Evolutionary conservation across 371 early-diverging fungal genomes (phyloP).

Genomic region (Chytridium lagenaria): DNA sequence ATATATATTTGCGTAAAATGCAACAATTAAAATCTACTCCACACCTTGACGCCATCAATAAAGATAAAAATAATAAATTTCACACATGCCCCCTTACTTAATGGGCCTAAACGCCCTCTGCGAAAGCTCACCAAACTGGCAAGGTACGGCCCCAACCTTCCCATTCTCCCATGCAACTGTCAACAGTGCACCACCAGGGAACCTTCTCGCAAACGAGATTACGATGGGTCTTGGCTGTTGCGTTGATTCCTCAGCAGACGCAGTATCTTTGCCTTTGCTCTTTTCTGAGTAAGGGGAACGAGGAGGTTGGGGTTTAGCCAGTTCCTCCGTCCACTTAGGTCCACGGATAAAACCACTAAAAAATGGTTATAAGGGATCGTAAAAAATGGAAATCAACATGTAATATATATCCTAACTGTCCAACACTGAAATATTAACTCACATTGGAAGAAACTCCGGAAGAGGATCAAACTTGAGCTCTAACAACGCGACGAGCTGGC

Average conservation of each 20-base stretch:
- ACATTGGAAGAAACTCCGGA: slow-evolving; percentile 35
- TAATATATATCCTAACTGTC: too few relatives aligned
- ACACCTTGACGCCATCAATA: too few relatives aligned
- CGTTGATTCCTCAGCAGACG: slow-evolving; percentile 19
- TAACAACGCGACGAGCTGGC: slow-evolving; percentile 50
- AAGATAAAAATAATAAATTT: too few relatives aligned
- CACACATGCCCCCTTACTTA: too few relatives aligned
- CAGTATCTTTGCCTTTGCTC: not conserved
- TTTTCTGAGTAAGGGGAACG: not conserved
- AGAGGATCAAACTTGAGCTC: slow-evolving; percentile 30
- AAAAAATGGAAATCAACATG: slow-evolving; percentile 21
- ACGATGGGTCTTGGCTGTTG: slow-evolving; percentile 28
- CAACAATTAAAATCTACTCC: too few relatives aligned
- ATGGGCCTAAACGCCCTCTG: too few relatives aligned
- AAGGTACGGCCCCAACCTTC: slow-evolving; percentile 54
- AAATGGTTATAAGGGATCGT: slow-evolving; percentile 12
- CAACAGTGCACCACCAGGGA: slow-evolving; percentile 53
- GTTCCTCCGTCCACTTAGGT: slow-evolving; percentile 43
- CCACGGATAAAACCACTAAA: slow-evolving; percentile 59
- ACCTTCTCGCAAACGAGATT: slow-evolving; percentile 40
- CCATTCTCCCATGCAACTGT: slow-evolving; percentile 62
- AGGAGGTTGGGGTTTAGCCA: not conserved
- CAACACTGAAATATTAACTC: slow-evolving; percentile 43
- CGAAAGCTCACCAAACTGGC: slow-evolving; percentile 31
- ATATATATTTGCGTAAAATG: too few relatives aligned